phyloP scores from a whole-genome alignment of 2,329 filamentous ascomycete species.

The Ophiostoma australiae region DNA sequence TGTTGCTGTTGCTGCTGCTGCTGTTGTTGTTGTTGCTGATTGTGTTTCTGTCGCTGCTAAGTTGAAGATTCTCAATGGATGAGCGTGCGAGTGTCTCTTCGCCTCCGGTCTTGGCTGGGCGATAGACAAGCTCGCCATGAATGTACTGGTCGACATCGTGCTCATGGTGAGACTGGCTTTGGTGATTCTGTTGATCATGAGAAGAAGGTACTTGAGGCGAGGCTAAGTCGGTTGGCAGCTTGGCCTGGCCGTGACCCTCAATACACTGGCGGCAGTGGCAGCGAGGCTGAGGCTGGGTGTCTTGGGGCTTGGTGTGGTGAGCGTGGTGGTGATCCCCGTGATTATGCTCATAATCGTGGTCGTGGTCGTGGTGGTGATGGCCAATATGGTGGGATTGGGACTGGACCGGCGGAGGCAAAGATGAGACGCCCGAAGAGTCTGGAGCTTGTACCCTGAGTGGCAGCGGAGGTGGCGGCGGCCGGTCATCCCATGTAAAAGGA shows the following conservation, averaged over 20 bases:
- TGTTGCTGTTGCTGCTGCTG: background rate
- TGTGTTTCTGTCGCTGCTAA: too few relatives aligned
- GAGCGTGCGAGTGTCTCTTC: background rate
- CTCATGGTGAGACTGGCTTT: background rate
- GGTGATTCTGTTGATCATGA: background rate
- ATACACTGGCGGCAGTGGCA: background rate
- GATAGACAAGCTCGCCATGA: slow-evolving; percentile 10
- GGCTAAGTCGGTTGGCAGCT: background rate
- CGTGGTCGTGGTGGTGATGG: background rate
- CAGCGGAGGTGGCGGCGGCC: slow-evolving; percentile 5
- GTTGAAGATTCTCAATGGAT: background rate
- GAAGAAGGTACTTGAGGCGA: background rate
- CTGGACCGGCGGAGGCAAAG: background rate
- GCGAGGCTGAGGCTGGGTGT: background rate
- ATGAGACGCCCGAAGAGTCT: background rate
- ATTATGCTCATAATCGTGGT: too few relatives aligned
- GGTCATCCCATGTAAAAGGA: slow-evolving; percentile 13
- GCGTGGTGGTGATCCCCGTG: background rate
- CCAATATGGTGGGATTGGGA: background rate
- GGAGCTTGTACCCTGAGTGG: background rate
- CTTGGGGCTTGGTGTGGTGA: background rate
- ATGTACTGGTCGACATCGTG: background rate
- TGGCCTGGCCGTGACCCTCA: background rate
- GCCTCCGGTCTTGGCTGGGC: background rate
- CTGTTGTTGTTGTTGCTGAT: background rate